Evolutionary conservation across 2,329 filamentous ascomycete genomes (phyloP), one percentile per base, ranked within the genome.

Genomic region (Fusarium pilosicola): DNA sequence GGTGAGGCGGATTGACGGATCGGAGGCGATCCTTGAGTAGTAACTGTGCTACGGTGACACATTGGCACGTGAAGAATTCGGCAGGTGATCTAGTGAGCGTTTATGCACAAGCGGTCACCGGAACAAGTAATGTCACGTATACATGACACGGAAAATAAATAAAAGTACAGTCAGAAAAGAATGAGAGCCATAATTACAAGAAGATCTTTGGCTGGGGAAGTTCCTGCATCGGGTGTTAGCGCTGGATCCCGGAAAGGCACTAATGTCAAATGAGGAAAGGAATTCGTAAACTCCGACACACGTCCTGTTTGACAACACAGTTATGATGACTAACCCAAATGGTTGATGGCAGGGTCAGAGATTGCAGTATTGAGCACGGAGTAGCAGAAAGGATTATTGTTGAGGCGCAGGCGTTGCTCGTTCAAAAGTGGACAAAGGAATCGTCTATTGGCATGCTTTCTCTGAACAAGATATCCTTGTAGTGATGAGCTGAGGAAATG

Each of bases 381-480:
- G 7, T 20, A 7, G 12, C 24, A 34, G 6, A 10, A 8, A 20
- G 7, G 22, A 20, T 18, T 5, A 4, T 24, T 1, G 6, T 24
- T 24, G 3, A 34, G 48, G 48, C 3, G 14, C 12, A 34, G 8
- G 6, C 8, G 1, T 10, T 28, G 0, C 8, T 11, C 11, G 9
- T 34, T 34, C n/a, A 24, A 5, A 24, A 0, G n/a, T 4, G 3
- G 8, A 51, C 17, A 28, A 26, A 38, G 6, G 14, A 12, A 22
- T 14, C 18, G 5, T 10, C 7, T 15, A 18, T 20, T 13, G 17
- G 17, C 0, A 10, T 24, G 8, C 30, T 36, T 26, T 8, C 1
- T 54, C 14, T 4, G 18, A 38, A 28, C 8, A 51, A 2, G 22
- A 18, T 24, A 1, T 9, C 10, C 0, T 13, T 32, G 4, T 9